These are phyloP conservation scores for Whalleya microplaca DNA, from an alignment of 2,329 filamentous ascomycete species.

Conservation along the genomic window DNA sequence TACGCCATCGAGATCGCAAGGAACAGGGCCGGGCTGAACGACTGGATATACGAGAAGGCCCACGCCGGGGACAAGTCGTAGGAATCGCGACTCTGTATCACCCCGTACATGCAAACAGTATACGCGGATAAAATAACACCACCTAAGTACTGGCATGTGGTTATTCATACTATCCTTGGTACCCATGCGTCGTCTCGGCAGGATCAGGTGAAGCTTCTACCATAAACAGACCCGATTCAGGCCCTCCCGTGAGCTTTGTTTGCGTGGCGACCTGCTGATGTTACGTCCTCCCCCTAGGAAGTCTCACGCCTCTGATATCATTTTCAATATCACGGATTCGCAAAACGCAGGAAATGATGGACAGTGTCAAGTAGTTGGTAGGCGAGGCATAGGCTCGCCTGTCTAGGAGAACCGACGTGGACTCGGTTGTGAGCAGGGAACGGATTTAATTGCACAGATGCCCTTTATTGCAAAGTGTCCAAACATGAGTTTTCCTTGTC, in stretches of 20 bases:
- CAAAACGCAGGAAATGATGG: too few relatives aligned
- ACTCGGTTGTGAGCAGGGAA: neutral
- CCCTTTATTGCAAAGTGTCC: neutral
- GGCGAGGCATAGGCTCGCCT: too few relatives aligned
- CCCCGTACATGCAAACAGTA: neutral
- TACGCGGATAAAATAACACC: neutral
- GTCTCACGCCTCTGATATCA: too few relatives aligned
- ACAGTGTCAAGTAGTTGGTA: too few relatives aligned
- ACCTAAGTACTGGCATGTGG: conserved; percentile 22
- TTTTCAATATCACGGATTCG: too few relatives aligned
- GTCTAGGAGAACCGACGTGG: too few relatives aligned
- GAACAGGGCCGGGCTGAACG: conserved; percentile 88
- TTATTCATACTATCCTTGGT: neutral
- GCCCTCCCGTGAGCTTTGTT: too few relatives aligned
- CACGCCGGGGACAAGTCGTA: conserved; percentile 59
- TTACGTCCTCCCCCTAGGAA: too few relatives aligned
- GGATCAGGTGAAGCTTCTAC: neutral
- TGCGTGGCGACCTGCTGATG: too few relatives aligned
- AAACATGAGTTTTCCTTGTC: neutral
- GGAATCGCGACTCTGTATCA: neutral
- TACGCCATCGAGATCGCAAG: conserved; percentile 78
- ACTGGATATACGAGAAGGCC: conserved; percentile 92
- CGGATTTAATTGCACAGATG: neutral
- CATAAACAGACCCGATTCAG: neutral
- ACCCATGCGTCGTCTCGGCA: neutral